These are phyloP conservation scores for Amyloporia xantha DNA, from an alignment of 768 basidiomycete species.

Conservation along the genomic window DNA sequence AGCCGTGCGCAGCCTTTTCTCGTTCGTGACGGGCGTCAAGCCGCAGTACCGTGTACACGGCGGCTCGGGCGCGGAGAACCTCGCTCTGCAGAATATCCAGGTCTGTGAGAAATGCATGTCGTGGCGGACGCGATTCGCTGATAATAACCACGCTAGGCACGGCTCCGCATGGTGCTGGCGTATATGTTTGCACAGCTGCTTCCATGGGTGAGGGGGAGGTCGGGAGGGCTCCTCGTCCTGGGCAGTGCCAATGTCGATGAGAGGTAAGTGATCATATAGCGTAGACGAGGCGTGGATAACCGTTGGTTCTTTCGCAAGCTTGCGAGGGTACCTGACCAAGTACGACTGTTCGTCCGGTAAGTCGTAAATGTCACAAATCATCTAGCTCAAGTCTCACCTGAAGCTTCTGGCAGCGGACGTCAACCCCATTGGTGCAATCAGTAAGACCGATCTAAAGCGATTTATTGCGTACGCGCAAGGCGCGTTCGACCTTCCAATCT, in stretches of 20 bases:
- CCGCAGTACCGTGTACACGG: conserved; percentile 84
- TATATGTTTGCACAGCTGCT: conserved; percentile 94
- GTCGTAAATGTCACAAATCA: conserved; percentile 4
- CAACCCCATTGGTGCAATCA: conserved; percentile 97
- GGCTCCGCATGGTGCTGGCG: conserved; percentile 89
- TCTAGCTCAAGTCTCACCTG: conserved; percentile 10
- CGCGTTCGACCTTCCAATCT: conserved; percentile 79
- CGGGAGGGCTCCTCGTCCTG: conserved; percentile 87
- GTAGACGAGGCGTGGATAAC: background rate
- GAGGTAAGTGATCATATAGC: conserved; percentile 43
- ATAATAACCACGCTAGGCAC: conserved; percentile 62
- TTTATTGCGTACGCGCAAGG: conserved; percentile 83
- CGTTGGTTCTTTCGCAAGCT: too few relatives aligned
- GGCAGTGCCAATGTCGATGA: conserved; percentile 99
- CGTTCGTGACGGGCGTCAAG: conserved; percentile 66
- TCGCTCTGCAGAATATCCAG: conserved; percentile 97
- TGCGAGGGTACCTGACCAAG: conserved; percentile 95
- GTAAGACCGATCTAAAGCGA: conserved; percentile 94
- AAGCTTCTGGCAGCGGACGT: conserved; percentile 64
- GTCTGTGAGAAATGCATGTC: too few relatives aligned
- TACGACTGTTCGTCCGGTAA: conserved; percentile 91
- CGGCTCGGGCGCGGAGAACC: conserved; percentile 81
- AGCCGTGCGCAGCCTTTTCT: conserved; percentile 77
- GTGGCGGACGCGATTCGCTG: too few relatives aligned
- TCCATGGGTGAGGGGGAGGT: conserved; percentile 82